Conservation (phyloP, 2,329 filamentous ascomycete genomes). For the Microascus cirrosus region DNA sequence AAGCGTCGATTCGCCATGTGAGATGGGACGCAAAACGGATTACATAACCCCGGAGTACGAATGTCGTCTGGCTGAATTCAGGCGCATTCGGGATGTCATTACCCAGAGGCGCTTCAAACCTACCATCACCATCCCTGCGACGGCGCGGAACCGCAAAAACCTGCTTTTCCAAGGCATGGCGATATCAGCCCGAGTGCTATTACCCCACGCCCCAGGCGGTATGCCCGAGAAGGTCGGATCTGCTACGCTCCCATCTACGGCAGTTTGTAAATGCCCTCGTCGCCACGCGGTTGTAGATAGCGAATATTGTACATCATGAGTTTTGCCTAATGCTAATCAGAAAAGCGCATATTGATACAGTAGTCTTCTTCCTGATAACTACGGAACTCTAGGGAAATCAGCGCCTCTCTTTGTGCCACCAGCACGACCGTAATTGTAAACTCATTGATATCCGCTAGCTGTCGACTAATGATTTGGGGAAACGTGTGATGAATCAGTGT, state of each 20-base stretch:
- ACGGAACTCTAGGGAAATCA: too few relatives aligned
- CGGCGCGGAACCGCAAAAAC: background rate
- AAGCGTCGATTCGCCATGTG: background rate
- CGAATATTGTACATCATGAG: background rate
- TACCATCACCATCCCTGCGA: background rate
- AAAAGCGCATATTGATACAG: too few relatives aligned
- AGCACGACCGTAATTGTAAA: too few relatives aligned
- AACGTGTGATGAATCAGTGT: too few relatives aligned
- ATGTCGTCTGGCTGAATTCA: background rate
- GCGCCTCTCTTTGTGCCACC: too few relatives aligned
- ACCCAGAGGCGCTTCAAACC: background rate
- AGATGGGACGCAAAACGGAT: background rate
- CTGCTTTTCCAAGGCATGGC: background rate
- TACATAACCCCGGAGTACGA: background rate
- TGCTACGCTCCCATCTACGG: background rate
- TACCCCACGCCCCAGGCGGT: background rate
- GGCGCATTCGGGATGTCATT: background rate
- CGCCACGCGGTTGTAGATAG: background rate
- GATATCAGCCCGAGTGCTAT: background rate
- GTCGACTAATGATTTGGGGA: too few relatives aligned
- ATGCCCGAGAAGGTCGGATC: background rate
- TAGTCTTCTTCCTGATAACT: too few relatives aligned
- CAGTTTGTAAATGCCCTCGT: background rate
- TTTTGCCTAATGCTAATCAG: too few relatives aligned
- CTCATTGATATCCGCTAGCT: too few relatives aligned